Conservation (phyloP, 2,329 filamentous ascomycete genomes). For the Aspergillus calidoustus region DNA sequence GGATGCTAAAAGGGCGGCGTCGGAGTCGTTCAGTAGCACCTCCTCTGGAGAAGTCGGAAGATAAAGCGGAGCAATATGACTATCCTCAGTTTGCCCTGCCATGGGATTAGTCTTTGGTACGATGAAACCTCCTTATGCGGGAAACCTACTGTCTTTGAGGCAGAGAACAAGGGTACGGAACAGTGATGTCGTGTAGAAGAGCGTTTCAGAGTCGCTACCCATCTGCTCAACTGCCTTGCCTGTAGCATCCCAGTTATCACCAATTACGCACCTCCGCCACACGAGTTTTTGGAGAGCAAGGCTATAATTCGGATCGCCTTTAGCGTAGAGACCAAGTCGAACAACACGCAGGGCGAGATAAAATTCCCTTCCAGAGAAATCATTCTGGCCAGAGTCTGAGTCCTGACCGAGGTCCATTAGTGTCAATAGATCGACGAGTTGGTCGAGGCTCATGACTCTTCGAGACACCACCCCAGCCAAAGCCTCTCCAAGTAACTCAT, state of each 20-base stretch:
- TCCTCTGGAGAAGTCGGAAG: conserved; percentile 33
- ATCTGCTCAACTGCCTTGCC: conserved; percentile 77
- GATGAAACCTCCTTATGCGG: background rate
- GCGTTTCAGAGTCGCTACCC: conserved; percentile 68
- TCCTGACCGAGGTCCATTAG: conserved; percentile 65
- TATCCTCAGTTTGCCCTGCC: conserved; percentile 24
- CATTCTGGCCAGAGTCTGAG: conserved; percentile 51
- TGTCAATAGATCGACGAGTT: conserved; percentile 70
- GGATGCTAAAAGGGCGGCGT: conserved; percentile 56
- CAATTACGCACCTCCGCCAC: conserved; percentile 84
- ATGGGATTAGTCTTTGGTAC: conserved; percentile 15
- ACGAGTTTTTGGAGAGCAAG: conserved; percentile 54
- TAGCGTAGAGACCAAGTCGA: conserved; percentile 59
- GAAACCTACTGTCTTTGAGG: conserved; percentile 53
- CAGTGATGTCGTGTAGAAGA: conserved; percentile 68
- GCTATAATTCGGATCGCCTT: conserved; percentile 48
- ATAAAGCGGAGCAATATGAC: conserved; percentile 28
- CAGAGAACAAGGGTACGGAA: conserved; percentile 70
- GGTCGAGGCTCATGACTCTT: conserved; percentile 64
- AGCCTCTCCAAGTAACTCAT: conserved; percentile 71
- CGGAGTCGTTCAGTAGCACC: conserved; percentile 33
- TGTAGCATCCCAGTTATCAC: conserved; percentile 81
- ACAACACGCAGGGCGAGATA: conserved; percentile 69
- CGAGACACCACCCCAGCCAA: conserved; percentile 73
- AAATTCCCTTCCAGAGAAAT: conserved; percentile 66